These are phyloP conservation scores for Fusarium illudens DNA, from an alignment of 2,329 filamentous ascomycete genomes.

Conservation along the genomic window DNA sequence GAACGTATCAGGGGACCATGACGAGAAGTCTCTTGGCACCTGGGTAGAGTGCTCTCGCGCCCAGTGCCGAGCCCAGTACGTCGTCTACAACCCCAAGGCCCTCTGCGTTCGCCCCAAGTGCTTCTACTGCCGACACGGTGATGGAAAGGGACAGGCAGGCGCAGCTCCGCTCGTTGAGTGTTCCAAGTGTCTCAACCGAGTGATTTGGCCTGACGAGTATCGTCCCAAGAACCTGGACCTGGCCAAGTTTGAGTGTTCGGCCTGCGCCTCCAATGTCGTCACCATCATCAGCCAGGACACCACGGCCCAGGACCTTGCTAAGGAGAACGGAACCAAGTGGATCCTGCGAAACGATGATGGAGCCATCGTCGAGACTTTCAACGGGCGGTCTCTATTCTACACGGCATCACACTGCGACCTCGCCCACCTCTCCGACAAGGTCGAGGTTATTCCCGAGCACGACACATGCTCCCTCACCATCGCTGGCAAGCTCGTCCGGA, in stretches of 20 bases:
- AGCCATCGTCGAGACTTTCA: conserved; percentile 50
- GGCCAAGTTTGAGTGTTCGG: conserved; percentile 51
- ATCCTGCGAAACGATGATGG: conserved; percentile 53
- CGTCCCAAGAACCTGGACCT: conserved; percentile 47
- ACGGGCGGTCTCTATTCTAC: conserved; percentile 51
- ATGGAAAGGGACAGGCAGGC: conserved; percentile 13
- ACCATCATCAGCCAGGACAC: conserved; percentile 51
- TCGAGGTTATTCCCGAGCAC: conserved; percentile 48
- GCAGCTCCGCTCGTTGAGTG: conserved; percentile 56
- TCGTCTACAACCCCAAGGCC: conserved; percentile 54
- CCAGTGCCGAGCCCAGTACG: conserved; percentile 58
- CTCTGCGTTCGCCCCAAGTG: conserved; percentile 59
- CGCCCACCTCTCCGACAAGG: conserved; percentile 47
- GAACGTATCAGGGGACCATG: conserved; percentile 46
- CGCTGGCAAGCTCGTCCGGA: conserved; percentile 54
- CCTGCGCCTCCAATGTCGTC: conserved; percentile 47
- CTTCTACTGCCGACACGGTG: conserved; percentile 54
- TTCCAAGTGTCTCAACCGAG: conserved; percentile 52
- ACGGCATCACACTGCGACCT: conserved; percentile 46
- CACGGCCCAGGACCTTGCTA: conserved; percentile 47
- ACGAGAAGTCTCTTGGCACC: conserved; percentile 43
- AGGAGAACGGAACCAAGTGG: conserved; percentile 55
- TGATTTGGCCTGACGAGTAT: conserved; percentile 58
- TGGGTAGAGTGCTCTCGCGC: conserved; percentile 59
- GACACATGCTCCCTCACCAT: conserved; percentile 41